Conservation (phyloP, 257 asterid genomes). For the Nyctanthes arbortristis region DNA sequence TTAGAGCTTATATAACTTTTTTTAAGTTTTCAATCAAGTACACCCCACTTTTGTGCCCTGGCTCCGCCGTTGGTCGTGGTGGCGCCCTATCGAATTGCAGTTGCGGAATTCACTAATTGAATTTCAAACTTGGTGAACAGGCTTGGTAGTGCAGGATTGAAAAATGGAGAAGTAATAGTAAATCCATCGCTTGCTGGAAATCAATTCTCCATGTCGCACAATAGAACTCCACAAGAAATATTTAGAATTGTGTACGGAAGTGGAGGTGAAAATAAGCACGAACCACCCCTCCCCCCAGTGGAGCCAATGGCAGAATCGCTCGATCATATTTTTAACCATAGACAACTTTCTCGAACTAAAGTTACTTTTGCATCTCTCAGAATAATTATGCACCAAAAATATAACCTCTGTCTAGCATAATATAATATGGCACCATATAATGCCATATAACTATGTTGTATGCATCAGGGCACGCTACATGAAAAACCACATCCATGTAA, state of each 20-base stretch:
- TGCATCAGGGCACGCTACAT: no score
- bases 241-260: constrained; percentile 46
- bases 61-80: no score
- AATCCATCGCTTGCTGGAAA: constrained; percentile 19
- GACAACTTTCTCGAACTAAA: neutral
- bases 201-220: constrained; percentile 30
- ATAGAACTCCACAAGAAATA: constrained; percentile 42
- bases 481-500: no score
- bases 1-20: no score
- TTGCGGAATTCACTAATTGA: constrained; percentile 36
- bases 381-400: no score
- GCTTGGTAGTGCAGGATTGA: constrained; percentile 38
- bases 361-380: no score
- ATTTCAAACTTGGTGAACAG: constrained; percentile 39
- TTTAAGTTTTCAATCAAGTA: no score
- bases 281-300: constrained; percentile 49
- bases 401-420: no score
- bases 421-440: no score
- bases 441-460: no score
- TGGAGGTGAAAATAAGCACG: constrained; percentile 34
- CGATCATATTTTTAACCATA: constrained; percentile 17
- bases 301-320: constrained; percentile 49
- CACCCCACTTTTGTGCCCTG: no score
- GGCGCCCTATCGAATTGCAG: constrained; percentile 29
- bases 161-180: constrained; percentile 50